Evolutionary conservation across 306 rosid species (phyloP).

Genomic region (Begonia masoniana): DNA sequence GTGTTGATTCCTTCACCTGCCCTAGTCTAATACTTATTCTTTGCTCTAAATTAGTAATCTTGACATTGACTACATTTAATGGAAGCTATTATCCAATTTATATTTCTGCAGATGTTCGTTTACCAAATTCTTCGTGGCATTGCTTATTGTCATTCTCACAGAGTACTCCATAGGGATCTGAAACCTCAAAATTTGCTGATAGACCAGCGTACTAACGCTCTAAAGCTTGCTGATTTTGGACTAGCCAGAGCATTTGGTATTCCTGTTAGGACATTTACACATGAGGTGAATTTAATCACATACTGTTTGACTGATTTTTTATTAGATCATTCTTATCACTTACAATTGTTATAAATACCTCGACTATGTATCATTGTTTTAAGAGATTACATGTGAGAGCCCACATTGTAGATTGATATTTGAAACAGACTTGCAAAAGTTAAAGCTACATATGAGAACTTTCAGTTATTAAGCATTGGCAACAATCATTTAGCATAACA

Average conservation of each 20-base stretch:
- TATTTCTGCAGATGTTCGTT: conserved; percentile 78
- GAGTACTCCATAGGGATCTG: conserved; percentile 98
- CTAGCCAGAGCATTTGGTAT: conserved; percentile 98
- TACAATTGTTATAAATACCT: no score
- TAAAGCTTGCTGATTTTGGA: conserved; percentile 99
- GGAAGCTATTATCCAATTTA: conserved; percentile 13
- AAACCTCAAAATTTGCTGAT: conserved; percentile 96
- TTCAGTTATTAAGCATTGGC: no score
- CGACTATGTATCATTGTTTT: no score
- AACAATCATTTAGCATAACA: no score
- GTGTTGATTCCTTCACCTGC: neutral
- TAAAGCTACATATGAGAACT: no score
- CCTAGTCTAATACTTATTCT: conserved; percentile 8
- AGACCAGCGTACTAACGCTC: conserved; percentile 79
- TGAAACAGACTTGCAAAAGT: no score
- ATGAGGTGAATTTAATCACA: conserved; percentile 45
- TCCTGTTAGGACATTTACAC: conserved; percentile 97
- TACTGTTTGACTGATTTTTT: conserved; percentile 3
- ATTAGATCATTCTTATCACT: conserved; percentile 4
- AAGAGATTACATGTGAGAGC: no score
- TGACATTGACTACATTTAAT: conserved; percentile 8
- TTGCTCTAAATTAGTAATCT: neutral
- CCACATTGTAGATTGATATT: no score
- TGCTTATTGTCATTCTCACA: conserved; percentile 96
- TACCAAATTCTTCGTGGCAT: conserved; percentile 98